Percentiles rank a stretch among this genome's conserved stretches.
Conservation (phyloP, 352 stramenopile genomes). For the Globisporangium middletonii region DNA sequence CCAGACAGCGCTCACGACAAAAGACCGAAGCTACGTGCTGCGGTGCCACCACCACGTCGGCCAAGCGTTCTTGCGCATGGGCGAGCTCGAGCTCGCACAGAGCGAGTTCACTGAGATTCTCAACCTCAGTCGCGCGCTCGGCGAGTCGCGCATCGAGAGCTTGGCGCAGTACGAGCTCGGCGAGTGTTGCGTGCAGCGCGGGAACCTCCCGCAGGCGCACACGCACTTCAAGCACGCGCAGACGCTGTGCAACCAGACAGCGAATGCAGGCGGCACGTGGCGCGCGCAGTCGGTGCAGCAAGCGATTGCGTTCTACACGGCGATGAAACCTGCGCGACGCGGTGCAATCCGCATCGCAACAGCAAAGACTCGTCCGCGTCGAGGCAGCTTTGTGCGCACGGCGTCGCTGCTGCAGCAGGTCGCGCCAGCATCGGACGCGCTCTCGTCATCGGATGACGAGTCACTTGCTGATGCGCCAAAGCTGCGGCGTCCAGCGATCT, state of each 20-base stretch:
- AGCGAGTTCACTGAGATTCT: constrained; percentile 37
- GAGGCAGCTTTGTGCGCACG: not conserved
- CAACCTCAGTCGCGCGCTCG: constrained; percentile 25
- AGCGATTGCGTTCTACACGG: constrained; percentile 50
- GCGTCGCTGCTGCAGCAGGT: not conserved
- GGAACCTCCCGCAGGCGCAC: constrained; percentile 32
- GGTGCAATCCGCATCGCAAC: constrained; percentile 19
- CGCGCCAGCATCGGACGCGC: not conserved
- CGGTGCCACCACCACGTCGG: constrained; percentile 33
- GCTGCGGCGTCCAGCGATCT: constrained; percentile 11
- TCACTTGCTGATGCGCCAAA: not conserved
- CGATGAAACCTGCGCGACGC: constrained; percentile 22
- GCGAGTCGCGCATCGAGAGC: constrained; percentile 35
- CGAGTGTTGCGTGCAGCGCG: constrained; percentile 27
- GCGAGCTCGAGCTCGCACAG: constrained; percentile 32
- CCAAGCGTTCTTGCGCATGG: constrained; percentile 24
- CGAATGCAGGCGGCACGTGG: constrained; percentile 29
- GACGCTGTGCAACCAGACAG: constrained; percentile 41
- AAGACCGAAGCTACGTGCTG: constrained; percentile 39
- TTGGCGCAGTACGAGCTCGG: constrained; percentile 48
- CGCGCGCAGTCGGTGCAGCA: constrained; percentile 33
- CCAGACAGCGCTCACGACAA: constrained; percentile 23
- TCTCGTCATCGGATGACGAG: not conserved
- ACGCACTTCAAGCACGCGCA: constrained; percentile 33
- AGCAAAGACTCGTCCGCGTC: not conserved